Evolutionary conservation across 2,329 filamentous ascomycete genomes (phyloP).

Genomic region (Byssoonygena ceratinophila): DNA sequence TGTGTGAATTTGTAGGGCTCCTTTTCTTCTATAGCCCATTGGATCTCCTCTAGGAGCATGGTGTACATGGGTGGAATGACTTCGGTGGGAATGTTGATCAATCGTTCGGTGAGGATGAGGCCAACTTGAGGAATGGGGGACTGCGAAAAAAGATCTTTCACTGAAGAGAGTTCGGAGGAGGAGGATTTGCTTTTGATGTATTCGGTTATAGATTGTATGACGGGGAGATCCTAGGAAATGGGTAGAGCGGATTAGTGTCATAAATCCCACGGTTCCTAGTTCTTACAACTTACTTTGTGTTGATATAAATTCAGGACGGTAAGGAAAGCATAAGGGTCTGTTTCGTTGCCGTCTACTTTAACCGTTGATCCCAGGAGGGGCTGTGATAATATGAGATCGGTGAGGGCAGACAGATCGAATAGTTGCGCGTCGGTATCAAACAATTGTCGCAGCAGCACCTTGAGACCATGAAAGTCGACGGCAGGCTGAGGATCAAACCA

Average conservation of each 20-base stretch:
- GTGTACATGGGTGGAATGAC: slow-evolving; percentile 87
- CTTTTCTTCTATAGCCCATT: slow-evolving; percentile 75
- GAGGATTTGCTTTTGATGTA: slow-evolving; percentile 55
- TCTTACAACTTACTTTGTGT: slow-evolving; percentile 45
- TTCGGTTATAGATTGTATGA: slow-evolving; percentile 57
- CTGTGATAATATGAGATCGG: slow-evolving; percentile 79
- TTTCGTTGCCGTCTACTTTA: slow-evolving; percentile 91
- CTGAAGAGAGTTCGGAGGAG: slow-evolving; percentile 44
- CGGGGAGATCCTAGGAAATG: slow-evolving; percentile 49
- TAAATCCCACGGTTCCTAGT: neutral
- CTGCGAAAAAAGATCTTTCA: slow-evolving; percentile 49
- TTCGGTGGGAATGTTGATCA: slow-evolving; percentile 95
- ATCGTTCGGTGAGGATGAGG: slow-evolving; percentile 76
- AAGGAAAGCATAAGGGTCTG: slow-evolving; percentile 83
- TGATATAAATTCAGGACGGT: slow-evolving; percentile 74
- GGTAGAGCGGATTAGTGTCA: neutral
- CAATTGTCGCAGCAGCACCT: slow-evolving; percentile 78
- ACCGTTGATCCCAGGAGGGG: slow-evolving; percentile 84
- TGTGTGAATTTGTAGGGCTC: slow-evolving; percentile 90
- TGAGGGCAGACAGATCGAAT: slow-evolving; percentile 76
- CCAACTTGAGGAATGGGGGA: slow-evolving; percentile 55
- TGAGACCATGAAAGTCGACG: slow-evolving; percentile 90
- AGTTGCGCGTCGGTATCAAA: slow-evolving; percentile 78
- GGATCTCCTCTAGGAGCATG: slow-evolving; percentile 86
- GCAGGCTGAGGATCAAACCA: slow-evolving; percentile 92